A percentile compares a stretch with the other conserved stretches of the same genome.
Conservation (phyloP, 2,329 filamentous ascomycete genomes). For the Aspergillus ochraceus region DNA sequence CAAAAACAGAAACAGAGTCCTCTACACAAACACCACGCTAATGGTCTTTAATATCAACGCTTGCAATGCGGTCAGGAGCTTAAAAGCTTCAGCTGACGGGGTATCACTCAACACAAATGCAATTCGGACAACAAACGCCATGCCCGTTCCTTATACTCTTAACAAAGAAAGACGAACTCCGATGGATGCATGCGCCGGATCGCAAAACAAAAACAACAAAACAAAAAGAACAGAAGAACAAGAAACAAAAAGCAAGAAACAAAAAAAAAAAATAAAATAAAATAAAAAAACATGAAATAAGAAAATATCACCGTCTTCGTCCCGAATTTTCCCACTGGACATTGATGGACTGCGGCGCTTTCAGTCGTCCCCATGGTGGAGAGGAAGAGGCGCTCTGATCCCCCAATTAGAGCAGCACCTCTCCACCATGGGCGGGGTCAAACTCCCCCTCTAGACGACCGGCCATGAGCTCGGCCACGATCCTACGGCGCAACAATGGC, state of each 20-base stretch:
- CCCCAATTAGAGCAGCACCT: slow-evolving; percentile 21
- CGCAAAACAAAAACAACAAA: neutral
- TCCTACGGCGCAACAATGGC: slow-evolving; percentile 42
- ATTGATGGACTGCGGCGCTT: no score
- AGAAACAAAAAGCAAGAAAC: neutral
- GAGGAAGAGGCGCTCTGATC: neutral
- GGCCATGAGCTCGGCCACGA: slow-evolving; percentile 50
- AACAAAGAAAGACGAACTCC: neutral
- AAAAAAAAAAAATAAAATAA: neutral
- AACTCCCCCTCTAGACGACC: slow-evolving; percentile 47
- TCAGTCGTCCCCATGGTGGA: neutral
- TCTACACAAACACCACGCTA: neutral
- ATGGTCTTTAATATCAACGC: neutral
- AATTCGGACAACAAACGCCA: slow-evolving; percentile 6
- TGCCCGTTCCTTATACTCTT: neutral
- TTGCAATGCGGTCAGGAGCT: slow-evolving; percentile 20
- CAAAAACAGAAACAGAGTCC: neutral
- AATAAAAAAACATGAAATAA: neutral
- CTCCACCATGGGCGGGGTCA: slow-evolving; percentile 27
- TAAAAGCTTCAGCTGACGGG: slow-evolving; percentile 22
- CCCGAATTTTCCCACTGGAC: no score
- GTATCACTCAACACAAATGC: slow-evolving; percentile 17
- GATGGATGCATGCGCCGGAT: neutral
- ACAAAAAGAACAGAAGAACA: no score
- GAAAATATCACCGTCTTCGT: neutral